A percentile compares a stretch with the other conserved stretches of the same genome.
Conservation (phyloP, 1,284 basidiomycete genomes). For the Vanrija sp. region DNA sequence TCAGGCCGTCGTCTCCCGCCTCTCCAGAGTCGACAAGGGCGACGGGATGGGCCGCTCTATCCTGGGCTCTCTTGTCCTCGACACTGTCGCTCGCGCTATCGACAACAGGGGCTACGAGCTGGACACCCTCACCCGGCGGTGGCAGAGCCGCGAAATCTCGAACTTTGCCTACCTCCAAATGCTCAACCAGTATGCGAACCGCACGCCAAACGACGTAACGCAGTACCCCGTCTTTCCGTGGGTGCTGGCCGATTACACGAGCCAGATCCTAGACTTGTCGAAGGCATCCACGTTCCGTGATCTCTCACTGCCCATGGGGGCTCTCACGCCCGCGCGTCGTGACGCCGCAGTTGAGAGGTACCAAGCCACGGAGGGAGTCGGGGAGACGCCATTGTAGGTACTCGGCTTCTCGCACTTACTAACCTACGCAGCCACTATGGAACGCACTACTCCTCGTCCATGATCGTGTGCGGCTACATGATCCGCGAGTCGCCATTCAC, state of each 20-base stretch:
- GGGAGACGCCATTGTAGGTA: constrained; percentile 69
- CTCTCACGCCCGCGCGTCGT: constrained; percentile 67
- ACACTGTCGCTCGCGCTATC: constrained; percentile 44
- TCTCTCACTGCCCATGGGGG: constrained; percentile 86
- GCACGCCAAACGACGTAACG: constrained; percentile 87
- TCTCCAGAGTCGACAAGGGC: constrained; percentile 50
- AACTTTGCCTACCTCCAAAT: constrained; percentile 85
- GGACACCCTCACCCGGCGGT: constrained; percentile 55
- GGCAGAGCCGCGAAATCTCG: constrained; percentile 83
- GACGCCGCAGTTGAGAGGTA: constrained; percentile 74
- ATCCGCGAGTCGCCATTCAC: constrained; percentile 87
- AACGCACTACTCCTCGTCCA: constrained; percentile 93
- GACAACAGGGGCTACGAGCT: constrained; percentile 46
- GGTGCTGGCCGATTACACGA: constrained; percentile 82
- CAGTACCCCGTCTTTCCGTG: constrained; percentile 90
- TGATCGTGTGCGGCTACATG: constrained; percentile 93
- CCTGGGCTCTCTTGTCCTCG: constrained; percentile 48
- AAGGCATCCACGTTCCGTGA: constrained; percentile 63
- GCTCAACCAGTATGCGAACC: constrained; percentile 80
- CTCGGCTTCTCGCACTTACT: not conserved
- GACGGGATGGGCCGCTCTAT: constrained; percentile 40
- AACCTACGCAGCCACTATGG: constrained; percentile 61
- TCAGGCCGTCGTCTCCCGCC: constrained; percentile 60
- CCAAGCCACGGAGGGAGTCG: constrained; percentile 70
- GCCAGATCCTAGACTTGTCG: constrained; percentile 66